These are phyloP conservation scores for Dactylellina leptospora DNA, from an alignment of 2,329 filamentous ascomycete genomes.

Conservation along the genomic window DNA sequence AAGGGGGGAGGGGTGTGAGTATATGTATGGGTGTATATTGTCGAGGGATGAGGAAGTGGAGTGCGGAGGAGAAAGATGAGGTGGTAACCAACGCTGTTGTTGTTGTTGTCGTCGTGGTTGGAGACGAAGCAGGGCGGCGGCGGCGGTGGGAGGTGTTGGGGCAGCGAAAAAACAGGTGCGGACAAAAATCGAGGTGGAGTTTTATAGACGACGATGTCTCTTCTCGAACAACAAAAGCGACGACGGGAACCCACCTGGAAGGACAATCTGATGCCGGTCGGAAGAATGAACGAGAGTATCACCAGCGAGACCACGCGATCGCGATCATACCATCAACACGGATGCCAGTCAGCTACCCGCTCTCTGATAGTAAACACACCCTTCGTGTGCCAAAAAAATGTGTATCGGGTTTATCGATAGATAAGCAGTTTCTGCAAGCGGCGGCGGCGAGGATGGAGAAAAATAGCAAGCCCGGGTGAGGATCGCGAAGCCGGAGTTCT, in stretches of 20 bases:
- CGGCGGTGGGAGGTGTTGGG: neutral
- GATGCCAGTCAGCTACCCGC: neutral
- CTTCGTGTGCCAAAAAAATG: too few species aligned
- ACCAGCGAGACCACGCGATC: neutral
- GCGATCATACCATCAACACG: neutral
- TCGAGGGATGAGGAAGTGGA: neutral
- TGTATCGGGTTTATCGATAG: too few species aligned
- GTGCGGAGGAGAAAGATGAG: neutral
- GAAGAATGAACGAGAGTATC: neutral
- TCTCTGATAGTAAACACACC: too few species aligned
- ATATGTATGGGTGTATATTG: too few species aligned
- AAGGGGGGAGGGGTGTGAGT: too few species aligned
- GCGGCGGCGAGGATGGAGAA: too few species aligned
- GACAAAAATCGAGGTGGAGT: neutral
- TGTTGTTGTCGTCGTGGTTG: neutral
- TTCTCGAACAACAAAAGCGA: neutral
- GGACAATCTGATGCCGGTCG: neutral
- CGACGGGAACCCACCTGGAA: neutral
- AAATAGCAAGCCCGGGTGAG: too few species aligned
- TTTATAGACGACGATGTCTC: neutral
- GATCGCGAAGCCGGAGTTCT: too few species aligned
- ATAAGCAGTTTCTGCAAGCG: too few species aligned
- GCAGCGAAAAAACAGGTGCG: neutral
- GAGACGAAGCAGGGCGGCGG: neutral
- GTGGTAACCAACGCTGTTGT: too few species aligned